Conservation (phyloP, 2,329 filamentous ascomycete genomes). For the Venturiaceae sp. region DNA sequence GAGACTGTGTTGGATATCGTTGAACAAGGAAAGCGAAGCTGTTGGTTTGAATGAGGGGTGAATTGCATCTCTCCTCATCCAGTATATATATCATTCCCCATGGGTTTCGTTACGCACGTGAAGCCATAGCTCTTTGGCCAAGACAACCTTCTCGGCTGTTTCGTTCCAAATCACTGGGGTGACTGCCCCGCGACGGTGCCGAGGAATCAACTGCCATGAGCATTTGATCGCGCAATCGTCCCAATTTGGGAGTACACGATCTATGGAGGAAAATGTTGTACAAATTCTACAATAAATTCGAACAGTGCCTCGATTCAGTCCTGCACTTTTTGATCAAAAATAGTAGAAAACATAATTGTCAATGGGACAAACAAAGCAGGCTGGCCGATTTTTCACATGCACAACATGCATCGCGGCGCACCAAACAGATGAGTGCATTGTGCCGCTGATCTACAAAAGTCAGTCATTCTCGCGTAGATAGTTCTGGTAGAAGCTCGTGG, state of each 20-base stretch:
- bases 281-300: no score
- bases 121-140: background rate
- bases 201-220: background rate
- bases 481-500: background rate
- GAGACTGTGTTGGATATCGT: background rate
- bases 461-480: background rate
- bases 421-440: background rate
- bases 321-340: no score
- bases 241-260: no score
- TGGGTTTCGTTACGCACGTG: background rate
- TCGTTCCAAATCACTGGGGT: background rate
- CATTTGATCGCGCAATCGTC: background rate
- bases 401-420: background rate
- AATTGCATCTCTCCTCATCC: background rate
- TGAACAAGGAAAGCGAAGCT: background rate
- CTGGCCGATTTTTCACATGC: background rate
- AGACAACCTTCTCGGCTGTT: background rate
- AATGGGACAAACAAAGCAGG: no score
- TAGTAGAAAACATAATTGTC: no score
- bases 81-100: background rate
- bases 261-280: no score
- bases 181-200: background rate
- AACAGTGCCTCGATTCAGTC: no score
- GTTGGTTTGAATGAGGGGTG: background rate
- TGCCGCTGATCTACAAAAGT: background rate